A percentile compares a stretch with the other conserved stretches of the same genome.
These are phyloP conservation scores for Alternaria viburni DNA, from an alignment of 2,329 filamentous ascomycete genomes.

Conservation along the genomic window DNA sequence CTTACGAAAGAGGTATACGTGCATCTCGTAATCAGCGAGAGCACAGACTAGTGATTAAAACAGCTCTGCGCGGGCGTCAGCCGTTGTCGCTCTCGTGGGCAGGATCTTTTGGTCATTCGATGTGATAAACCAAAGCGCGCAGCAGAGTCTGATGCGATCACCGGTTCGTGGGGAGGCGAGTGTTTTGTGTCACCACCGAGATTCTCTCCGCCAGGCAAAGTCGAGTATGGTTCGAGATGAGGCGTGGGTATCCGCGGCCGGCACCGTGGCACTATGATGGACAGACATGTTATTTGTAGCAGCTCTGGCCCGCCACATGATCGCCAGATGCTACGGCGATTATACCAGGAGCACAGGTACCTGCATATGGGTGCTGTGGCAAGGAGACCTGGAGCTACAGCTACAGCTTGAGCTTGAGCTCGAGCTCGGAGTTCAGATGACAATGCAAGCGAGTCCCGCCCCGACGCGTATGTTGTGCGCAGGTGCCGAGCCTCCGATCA, in stretches of 20 bases:
- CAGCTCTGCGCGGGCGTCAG: conserved; percentile 22
- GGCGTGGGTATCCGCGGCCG: conserved; percentile 44
- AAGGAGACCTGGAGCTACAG: conserved; percentile 6
- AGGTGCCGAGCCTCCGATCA: conserved; percentile 7
- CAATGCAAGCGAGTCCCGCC: conserved; percentile 12
- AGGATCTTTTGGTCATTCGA: conserved; percentile 33
- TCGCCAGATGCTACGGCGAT: conserved; percentile 26
- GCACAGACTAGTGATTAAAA: conserved; percentile 24
- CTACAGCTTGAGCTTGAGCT: conserved; percentile 19
- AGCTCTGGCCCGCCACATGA: conserved; percentile 23
- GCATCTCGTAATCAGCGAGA: conserved; percentile 33
- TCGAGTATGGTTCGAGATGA: conserved; percentile 27
- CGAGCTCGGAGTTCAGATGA: conserved; percentile 7
- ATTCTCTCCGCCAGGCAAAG: conserved; percentile 32
- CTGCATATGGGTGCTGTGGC: conserved; percentile 29
- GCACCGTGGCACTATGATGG: conserved; percentile 32
- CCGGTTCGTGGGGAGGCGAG: conserved; percentile 30
- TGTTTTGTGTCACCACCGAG: conserved; percentile 34
- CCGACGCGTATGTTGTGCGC: conserved; percentile 1
- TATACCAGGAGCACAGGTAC: conserved; percentile 28
- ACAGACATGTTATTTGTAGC: conserved; percentile 10
- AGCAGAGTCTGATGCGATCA: conserved; percentile 19
- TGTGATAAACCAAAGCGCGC: conserved; percentile 31
- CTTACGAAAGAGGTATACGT: conserved; percentile 36
- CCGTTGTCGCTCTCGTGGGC: conserved; percentile 8